A percentile compares a stretch with the other conserved stretches of the same genome.
phyloP scores from a whole-genome alignment of 2,329 filamentous ascomycete species.

The Microdochium nivale region DNA sequence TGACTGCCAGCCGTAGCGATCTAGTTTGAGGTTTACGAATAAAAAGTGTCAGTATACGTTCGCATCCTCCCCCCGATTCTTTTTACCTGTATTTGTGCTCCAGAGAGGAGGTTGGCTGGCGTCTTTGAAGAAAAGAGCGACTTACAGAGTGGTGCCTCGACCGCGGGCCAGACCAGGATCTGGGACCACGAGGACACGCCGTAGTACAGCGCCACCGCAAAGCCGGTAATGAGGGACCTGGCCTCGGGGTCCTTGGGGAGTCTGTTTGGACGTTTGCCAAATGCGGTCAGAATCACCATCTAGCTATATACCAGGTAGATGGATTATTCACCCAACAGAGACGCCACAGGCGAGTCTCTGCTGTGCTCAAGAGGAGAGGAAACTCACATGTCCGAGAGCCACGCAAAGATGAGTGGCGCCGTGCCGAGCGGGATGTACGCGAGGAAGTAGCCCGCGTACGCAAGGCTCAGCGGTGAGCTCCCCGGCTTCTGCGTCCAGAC shows the following conservation, averaged over 20 bases:
- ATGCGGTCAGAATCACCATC: not conserved
- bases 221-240: slow-evolving; percentile 37
- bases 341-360: not conserved
- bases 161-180: slow-evolving; percentile 42
- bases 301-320: not conserved
- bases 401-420: slow-evolving; percentile 41
- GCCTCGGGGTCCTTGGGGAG: slow-evolving; percentile 40
- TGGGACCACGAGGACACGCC: slow-evolving; percentile 42
- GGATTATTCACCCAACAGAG: slow-evolving; percentile 3
- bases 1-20: slow-evolving; percentile 39
- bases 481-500: slow-evolving; percentile 39
- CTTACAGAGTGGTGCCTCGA: slow-evolving; percentile 38
- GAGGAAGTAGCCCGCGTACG: slow-evolving; percentile 44
- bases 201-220: slow-evolving; percentile 39
- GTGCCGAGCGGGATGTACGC: slow-evolving; percentile 37
- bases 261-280: not conserved
- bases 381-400: slow-evolving; percentile 36
- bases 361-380: too few species aligned
- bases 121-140: slow-evolving; percentile 1
- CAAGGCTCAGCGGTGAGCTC: slow-evolving; percentile 31
- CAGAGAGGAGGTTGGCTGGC: not conserved
- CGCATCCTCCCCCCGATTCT: not conserved
- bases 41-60: too few species aligned
- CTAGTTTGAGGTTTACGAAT: too few species aligned
- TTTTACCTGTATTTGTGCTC: not conserved